Percentiles rank a stretch among this genome's conserved stretches.
These are phyloP conservation scores for Albugo candida DNA, from an alignment of 352 stramenopile genomes.

Conservation along the genomic window DNA sequence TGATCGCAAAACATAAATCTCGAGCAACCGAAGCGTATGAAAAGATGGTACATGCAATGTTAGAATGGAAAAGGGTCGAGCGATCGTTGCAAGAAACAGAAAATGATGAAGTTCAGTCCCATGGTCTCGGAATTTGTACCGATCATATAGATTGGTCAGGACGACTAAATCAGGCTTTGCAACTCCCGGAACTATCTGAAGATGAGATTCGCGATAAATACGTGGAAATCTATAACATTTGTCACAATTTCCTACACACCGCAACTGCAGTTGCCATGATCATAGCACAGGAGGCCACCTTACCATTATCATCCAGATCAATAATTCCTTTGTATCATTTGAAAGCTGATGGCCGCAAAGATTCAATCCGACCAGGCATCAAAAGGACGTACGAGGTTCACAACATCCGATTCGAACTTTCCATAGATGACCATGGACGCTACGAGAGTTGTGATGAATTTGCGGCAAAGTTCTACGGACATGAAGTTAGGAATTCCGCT, in stretches of 20 bases:
- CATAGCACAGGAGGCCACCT: slow-evolving; percentile 59
- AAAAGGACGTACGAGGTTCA: slow-evolving; percentile 66
- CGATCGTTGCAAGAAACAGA: slow-evolving; percentile 31
- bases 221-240: slow-evolving; percentile 64
- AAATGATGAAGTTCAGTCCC: slow-evolving; percentile 23
- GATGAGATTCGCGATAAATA: slow-evolving; percentile 59
- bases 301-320: slow-evolving; percentile 61
- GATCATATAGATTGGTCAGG: slow-evolving; percentile 46
- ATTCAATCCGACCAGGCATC: slow-evolving; percentile 26
- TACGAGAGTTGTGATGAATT: slow-evolving; percentile 81
- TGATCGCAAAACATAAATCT: too few relatives aligned
- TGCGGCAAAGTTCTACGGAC: slow-evolving; percentile 62
- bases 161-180: slow-evolving; percentile 32
- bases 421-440: slow-evolving; percentile 77
- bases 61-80: slow-evolving; percentile 54
- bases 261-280: slow-evolving; percentile 42
- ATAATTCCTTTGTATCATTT: slow-evolving; percentile 34
- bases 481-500: slow-evolving; percentile 64
- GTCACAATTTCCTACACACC: slow-evolving; percentile 76
- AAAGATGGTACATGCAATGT: slow-evolving; percentile 39
- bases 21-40: slow-evolving; percentile 26
- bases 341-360: slow-evolving; percentile 44
- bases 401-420: slow-evolving; percentile 81
- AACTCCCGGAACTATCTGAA: slow-evolving; percentile 14
- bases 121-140: background rate